These are phyloP conservation scores for Notholithocarpus densiflorus DNA, from an alignment of 306 rosid species.

Conservation along the genomic window DNA sequence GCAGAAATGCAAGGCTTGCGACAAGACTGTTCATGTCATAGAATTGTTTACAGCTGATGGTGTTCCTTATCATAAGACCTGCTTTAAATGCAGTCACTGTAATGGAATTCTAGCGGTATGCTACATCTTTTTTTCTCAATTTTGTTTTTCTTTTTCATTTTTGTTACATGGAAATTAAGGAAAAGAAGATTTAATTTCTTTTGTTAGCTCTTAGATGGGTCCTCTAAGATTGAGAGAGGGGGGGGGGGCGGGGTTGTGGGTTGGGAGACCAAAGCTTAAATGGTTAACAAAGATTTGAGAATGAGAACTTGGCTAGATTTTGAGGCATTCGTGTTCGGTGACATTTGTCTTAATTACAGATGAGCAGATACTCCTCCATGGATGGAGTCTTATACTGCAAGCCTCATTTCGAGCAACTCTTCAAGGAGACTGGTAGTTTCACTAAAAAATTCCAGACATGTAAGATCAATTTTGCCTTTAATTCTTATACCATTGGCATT, in stretches of 20 bases:
- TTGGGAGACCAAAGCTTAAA: too few relatives aligned
- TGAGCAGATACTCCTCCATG: slow-evolving; percentile 51
- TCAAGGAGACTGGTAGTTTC: slow-evolving; percentile 44
- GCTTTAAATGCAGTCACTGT: slow-evolving; percentile 76
- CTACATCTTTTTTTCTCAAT: not conserved
- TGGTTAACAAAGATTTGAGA: too few relatives aligned
- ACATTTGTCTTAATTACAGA: slow-evolving; percentile 27
- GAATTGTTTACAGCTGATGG: slow-evolving; percentile 65
- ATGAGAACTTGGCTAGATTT: not conserved
- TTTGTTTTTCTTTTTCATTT: not conserved
- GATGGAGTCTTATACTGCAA: slow-evolving; percentile 70
- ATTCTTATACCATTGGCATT: too few relatives aligned
- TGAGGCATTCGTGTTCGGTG: not conserved
- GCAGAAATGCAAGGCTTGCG: slow-evolving; percentile 76
- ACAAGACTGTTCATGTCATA: slow-evolving; percentile 61
- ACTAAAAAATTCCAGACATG: slow-evolving; percentile 39
- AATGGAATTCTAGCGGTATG: slow-evolving; percentile 60
- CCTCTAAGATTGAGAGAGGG: too few relatives aligned
- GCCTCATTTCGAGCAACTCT: slow-evolving; percentile 69
- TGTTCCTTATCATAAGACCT: slow-evolving; percentile 46
- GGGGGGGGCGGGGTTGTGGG: too few relatives aligned
- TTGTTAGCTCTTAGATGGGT: too few relatives aligned
- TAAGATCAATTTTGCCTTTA: slow-evolving; percentile 15
- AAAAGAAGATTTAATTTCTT: too few relatives aligned
- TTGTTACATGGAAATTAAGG: not conserved